A percentile compares a stretch with the other conserved stretches of the same genome.
Conservation (phyloP, 2,329 filamentous ascomycete species). For the Hypoxylon sp. region DNA sequence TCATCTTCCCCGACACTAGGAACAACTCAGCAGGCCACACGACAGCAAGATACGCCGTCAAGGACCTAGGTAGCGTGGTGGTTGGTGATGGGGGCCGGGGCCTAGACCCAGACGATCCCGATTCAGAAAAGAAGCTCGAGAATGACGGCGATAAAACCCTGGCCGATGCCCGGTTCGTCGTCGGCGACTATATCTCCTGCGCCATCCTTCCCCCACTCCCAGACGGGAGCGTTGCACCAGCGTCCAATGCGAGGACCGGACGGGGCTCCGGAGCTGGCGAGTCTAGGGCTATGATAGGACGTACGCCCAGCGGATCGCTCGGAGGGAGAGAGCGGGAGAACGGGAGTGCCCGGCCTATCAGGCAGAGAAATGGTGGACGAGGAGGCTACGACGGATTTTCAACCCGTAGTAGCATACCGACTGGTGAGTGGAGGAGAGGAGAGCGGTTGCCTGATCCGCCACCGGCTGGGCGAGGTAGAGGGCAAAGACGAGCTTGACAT, state of each 20-base stretch:
- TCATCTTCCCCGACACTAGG: constrained; percentile 84
- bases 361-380: constrained; percentile 57
- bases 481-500: constrained; percentile 60
- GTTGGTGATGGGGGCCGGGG: constrained; percentile 73
- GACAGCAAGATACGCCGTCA: constrained; percentile 77
- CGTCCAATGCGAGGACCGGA: constrained; percentile 64
- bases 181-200: constrained; percentile 90
- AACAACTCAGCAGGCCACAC: constrained; percentile 37
- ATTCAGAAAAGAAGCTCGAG: constrained; percentile 58
- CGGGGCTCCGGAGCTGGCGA: constrained; percentile 59
- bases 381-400: constrained; percentile 54
- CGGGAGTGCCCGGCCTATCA: constrained; percentile 56
- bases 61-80: constrained; percentile 87
- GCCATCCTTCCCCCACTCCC: constrained; percentile 82
- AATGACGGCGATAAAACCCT: constrained; percentile 81
- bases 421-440: constrained; percentile 77
- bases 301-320: constrained; percentile 35
- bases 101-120: constrained; percentile 50
- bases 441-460: constrained; percentile 72
- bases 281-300: constrained; percentile 51
- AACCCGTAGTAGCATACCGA: constrained; percentile 62
- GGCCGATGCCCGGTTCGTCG: constrained; percentile 83
- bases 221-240: constrained; percentile 80
- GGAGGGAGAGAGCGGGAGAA: constrained; percentile 62
- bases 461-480: constrained; percentile 59